A percentile compares a stretch with the other conserved stretches of the same genome.
Evolutionary conservation across 768 basidiomycete species (phyloP).

Genomic region (Suillus placidus): DNA sequence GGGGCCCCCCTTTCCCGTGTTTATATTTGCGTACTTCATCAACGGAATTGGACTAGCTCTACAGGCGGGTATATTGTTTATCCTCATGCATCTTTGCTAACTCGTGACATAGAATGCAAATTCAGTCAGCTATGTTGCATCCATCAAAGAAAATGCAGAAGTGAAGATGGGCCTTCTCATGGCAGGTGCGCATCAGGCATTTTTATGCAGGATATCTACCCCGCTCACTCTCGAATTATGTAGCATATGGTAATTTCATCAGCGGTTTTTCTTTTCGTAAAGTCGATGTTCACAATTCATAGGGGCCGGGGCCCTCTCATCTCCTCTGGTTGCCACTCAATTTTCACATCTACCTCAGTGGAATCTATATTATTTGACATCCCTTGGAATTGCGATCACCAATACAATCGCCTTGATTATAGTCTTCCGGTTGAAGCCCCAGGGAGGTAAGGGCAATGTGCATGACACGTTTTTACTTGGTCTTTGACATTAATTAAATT

Average conservation of each 20-base stretch:
- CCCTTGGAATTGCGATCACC: conserved; percentile 63
- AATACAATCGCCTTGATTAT: conserved; percentile 54
- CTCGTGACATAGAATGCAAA: conserved; percentile 58
- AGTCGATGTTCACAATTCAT: conserved; percentile 3
- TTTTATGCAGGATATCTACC: background rate
- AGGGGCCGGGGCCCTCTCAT: conserved; percentile 67
- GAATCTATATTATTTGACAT: conserved; percentile 79
- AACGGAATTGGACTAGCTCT: conserved; percentile 55
- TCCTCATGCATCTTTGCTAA: background rate
- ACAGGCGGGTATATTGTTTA: conserved; percentile 33
- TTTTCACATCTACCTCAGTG: conserved; percentile 67
- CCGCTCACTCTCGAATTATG: background rate
- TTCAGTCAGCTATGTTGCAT: conserved; percentile 70
- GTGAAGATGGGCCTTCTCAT: conserved; percentile 73
- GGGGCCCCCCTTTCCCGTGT: conserved; percentile 65
- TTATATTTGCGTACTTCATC: conserved; percentile 50
- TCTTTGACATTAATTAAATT: conserved; percentile 2
- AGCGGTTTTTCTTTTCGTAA: too few species aligned
- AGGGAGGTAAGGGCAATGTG: conserved; percentile 55
- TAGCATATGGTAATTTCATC: conserved; percentile 1
- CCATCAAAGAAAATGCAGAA: conserved; percentile 54
- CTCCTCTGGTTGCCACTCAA: conserved; percentile 82
- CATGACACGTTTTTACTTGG: background rate
- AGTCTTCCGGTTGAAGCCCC: conserved; percentile 70
- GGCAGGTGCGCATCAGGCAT: conserved; percentile 33